Evolutionary conservation across 139 green algal species (phyloP), one percentile per base, ranked within the genome.

Genomic region (Haematococcus sp.): DNA sequence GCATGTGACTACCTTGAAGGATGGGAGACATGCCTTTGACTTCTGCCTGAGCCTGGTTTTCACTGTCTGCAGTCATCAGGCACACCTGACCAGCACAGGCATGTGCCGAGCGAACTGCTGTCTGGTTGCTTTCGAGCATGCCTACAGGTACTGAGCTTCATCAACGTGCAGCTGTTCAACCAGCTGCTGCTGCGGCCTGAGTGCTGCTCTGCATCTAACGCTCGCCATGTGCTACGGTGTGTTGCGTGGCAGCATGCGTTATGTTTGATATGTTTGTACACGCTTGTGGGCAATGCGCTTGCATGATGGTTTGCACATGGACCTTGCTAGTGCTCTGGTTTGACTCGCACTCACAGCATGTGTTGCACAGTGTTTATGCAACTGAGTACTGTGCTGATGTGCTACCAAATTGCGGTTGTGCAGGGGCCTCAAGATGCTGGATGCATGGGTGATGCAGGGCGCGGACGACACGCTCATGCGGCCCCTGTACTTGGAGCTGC

Each of bases 141-240:
- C n/a, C 73, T 89, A 71, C 92, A 96, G 88, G 83, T 97, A 17
- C 93, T 98, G 70, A 87, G 81, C 25, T 98, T 98, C 77, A 83
- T 98, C 72, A 95, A 98, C 83, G 89, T 95, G 51, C 89, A 97
- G 85, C 88, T 98, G 30, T 98, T 97, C 88, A 98, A 98, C 88
- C 90, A 94, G 86, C 88, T 98, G 78, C 88, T 98, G 81, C 88
- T 98, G 76, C 88, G 94, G 16, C 90, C 92, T 17, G 95, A 98
- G 80, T 98, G 94, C 93, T 98, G 94, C 90, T 96, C 83, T 65
- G 96, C 97, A 76, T 87, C 73, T 85, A 98, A 98, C 78, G 94
- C 94, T 9, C 86, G 93, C 80, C 96, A 96, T 78, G 88, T 97
- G 76, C 76, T 15, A 90, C 85, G 13, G 77, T 95, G 30, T 61